A percentile compares a stretch with the other conserved stretches of the same genome.
phyloP scores from a whole-genome alignment of 2,329 filamentous ascomycete species.

The Trichoderma sp. region DNA sequence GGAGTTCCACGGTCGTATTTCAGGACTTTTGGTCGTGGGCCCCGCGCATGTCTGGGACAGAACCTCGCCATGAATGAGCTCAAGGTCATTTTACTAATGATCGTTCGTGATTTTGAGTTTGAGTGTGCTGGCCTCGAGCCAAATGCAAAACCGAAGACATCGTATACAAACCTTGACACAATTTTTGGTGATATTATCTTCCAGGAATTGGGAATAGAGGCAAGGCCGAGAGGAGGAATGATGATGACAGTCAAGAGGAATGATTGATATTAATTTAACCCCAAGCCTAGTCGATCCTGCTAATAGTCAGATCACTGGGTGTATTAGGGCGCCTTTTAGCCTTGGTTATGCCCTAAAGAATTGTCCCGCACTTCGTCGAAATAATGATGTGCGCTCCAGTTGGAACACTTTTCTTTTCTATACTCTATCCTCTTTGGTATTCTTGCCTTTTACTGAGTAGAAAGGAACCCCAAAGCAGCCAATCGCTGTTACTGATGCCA shows the following conservation, averaged over 20 bases:
- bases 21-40: conserved; percentile 38
- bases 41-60: conserved; percentile 37
- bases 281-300: too few relatives aligned
- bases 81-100: conserved; percentile 29
- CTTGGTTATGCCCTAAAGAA: neutral
- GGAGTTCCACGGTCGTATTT: conserved; percentile 20
- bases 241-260: neutral
- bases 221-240: neutral
- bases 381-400: neutral
- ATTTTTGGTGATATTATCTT: neutral
- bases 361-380: neutral
- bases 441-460: neutral
- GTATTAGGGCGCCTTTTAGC: too few relatives aligned
- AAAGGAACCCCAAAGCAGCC: neutral
- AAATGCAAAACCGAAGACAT: conserved; percentile 22
- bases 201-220: neutral
- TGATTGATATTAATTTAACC: neutral
- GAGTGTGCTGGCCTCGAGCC: conserved; percentile 24
- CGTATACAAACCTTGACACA: conserved; percentile 27
- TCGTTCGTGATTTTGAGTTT: conserved; percentile 27
- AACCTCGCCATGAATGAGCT: conserved; percentile 36
- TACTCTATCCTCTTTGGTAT: neutral
- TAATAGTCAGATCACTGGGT: too few relatives aligned
- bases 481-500: neutral
- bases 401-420: neutral